Evolutionary conservation across 371 early-diverging fungal species (phyloP), one percentile per base, ranked within the genome.

Genomic region (Mucor mucedo): DNA sequence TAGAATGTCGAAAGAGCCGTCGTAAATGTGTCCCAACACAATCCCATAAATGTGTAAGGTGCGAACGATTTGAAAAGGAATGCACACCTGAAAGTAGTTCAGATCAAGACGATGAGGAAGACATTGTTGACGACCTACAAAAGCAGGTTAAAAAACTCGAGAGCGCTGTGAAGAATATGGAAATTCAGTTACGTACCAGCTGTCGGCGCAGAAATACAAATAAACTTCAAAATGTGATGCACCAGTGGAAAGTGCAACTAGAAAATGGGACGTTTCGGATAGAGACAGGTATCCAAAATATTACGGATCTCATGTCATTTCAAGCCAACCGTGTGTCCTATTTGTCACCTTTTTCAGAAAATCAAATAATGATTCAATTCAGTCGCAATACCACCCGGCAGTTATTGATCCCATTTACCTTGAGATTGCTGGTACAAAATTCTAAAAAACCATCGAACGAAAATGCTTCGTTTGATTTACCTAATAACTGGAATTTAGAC

Each of bases 1-100:
- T 55, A 67, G 68, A 67, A 54, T 67, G 68, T 41, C 62, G 68
- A 48, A 40, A 41, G 21, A 45, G 62, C 9, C 68, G 68, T 41
- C 62, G 68, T 21, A 62, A 62, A 54, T 67, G 68, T 13, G 54
- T 62, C 14, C 62, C 53, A 27, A 47, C 28, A 28, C 21, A 14
- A 4, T 21, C 49, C 5, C 8, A n/a, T 33, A 21, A 45, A 16
- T 67, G 68, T 13, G n/a, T 11, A 1, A 30, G 68, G 14, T 67
- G 68, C 13, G 16, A 62, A 50, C 39, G 39, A 30, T 30, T 67
- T 21, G 68, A 40, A 11, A 58, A 52, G 21, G 39, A 47, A 11
- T 67, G 68, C 32, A 21, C 48, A 16, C 52, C 5, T 5, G 42
- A 28, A 33, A 44, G 28, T 2, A 44, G 8, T 41, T 58, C 44